phyloP scores from a whole-genome alignment of 1,284 basidiomycete species.

The Leccinum fuscescens region DNA sequence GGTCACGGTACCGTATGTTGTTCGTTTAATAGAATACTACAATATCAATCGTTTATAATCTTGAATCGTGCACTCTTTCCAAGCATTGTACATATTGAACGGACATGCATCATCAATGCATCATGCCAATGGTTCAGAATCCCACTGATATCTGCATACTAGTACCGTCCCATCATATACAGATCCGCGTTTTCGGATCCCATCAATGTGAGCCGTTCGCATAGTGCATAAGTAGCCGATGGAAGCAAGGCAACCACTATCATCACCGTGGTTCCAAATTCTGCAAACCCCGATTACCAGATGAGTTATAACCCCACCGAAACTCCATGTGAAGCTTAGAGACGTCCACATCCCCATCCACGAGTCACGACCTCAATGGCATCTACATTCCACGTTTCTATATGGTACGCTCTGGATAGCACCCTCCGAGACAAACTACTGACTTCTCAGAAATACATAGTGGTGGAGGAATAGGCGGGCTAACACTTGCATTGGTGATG shows the following conservation, averaged over 20 bases:
- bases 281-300: not conserved
- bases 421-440: not conserved
- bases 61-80: not conserved
- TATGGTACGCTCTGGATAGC: conserved; percentile 8
- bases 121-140: not conserved
- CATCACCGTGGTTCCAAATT: not conserved
- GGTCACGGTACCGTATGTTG: not conserved
- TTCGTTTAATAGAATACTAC: not conserved
- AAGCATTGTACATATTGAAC: not conserved
- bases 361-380: conserved; percentile 4
- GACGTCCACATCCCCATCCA: not conserved
- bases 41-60: not conserved
- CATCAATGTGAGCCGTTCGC: too few relatives aligned
- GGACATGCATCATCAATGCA: not conserved
- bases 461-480: conserved; percentile 38
- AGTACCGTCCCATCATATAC: not conserved
- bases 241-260: not conserved
- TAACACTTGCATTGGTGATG: conserved; percentile 35
- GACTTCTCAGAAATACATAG: conserved; percentile 15
- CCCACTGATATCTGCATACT: not conserved
- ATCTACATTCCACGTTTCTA: conserved; percentile 11
- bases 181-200: not conserved
- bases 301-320: not conserved
- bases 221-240: not conserved
- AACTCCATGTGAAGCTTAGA: not conserved